Percentiles rank a stretch among this genome's conserved stretches.
phyloP scores from a whole-genome alignment of 805 yeast species.

The Ogataea minuta region DNA sequence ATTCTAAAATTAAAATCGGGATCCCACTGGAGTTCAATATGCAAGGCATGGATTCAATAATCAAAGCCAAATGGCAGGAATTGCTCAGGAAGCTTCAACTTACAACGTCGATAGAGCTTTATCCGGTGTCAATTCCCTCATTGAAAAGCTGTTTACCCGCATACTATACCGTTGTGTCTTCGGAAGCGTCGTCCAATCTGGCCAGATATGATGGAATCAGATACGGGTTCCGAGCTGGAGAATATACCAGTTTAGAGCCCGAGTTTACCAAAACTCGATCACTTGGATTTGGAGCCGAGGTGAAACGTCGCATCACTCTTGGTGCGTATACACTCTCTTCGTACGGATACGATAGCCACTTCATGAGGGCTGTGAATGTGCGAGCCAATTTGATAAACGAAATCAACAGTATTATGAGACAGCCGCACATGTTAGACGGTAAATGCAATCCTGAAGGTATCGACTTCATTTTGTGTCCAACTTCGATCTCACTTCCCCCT shows the following conservation, averaged over 20 bases:
- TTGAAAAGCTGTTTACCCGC: constrained; percentile 67
- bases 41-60: constrained; percentile 48
- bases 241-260: constrained; percentile 31
- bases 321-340: constrained; percentile 88
- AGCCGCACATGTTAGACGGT: constrained; percentile 41
- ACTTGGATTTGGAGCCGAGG: constrained; percentile 75
- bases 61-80: constrained; percentile 46
- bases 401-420: constrained; percentile 60
- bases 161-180: constrained; percentile 84
- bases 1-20: constrained; percentile 53
- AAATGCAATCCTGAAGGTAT: constrained; percentile 38
- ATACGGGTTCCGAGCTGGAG: constrained; percentile 58
- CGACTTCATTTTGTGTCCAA: constrained; percentile 75
- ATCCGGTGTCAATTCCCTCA: constrained; percentile 68
- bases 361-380: constrained; percentile 67
- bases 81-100: constrained; percentile 44
- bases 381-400: constrained; percentile 62
- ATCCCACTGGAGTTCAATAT: constrained; percentile 67
- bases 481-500: constrained; percentile 58
- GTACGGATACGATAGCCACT: constrained; percentile 70
- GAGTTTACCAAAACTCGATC: constrained; percentile 57
- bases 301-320: constrained; percentile 72
- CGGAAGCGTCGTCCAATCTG: constrained; percentile 92
- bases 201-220: constrained; percentile 89
- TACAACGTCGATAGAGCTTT: constrained; percentile 51